Percentiles rank a stretch among this genome's conserved stretches.
Conservation (phyloP, 1,284 basidiomycete species). For the Malassezia sympodialis region DNA sequence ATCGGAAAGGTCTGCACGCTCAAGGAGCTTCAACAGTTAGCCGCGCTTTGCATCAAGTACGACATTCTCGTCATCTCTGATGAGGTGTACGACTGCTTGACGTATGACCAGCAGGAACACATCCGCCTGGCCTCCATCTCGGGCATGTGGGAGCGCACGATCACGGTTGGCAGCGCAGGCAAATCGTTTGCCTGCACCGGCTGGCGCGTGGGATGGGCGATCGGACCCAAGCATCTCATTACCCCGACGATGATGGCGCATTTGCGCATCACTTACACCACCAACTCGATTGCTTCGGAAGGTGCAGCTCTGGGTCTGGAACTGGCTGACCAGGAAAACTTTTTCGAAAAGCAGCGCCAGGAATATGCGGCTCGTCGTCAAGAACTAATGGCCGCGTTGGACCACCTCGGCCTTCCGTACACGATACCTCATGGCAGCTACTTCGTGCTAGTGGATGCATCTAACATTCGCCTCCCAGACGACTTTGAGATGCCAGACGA, state of each 20-base stretch:
- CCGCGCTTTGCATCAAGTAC: slow-evolving; percentile 75
- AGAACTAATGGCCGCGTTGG: slow-evolving; percentile 66
- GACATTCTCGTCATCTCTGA: slow-evolving; percentile 88
- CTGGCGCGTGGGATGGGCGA: slow-evolving; percentile 93
- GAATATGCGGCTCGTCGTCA: slow-evolving; percentile 75
- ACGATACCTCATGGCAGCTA: slow-evolving; percentile 37
- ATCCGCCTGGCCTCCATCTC: slow-evolving; percentile 66
- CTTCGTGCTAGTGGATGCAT: slow-evolving; percentile 60
- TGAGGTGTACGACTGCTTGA: slow-evolving; percentile 85
- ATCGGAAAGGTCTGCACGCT: slow-evolving; percentile 72
- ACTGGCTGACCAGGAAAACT: slow-evolving; percentile 60
- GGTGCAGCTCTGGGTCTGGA: slow-evolving; percentile 55
- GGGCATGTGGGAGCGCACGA: slow-evolving; percentile 91
- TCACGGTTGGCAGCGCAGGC: slow-evolving; percentile 70
- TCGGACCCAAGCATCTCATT: slow-evolving; percentile 75
- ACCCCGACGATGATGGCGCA: slow-evolving; percentile 75
- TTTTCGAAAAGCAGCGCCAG: slow-evolving; percentile 66
- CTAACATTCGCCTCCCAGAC: slow-evolving; percentile 67
- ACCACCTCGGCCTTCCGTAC: slow-evolving; percentile 74
- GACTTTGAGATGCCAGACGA: slow-evolving; percentile 70
- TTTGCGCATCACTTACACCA: slow-evolving; percentile 88
- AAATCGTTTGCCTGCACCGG: slow-evolving; percentile 91
- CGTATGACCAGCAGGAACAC: slow-evolving; percentile 78
- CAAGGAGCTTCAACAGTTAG: slow-evolving; percentile 71
- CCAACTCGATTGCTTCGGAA: slow-evolving; percentile 75